Conservation (phyloP, 179 eudicot genomes). For the Pouteria campechiana region DNA sequence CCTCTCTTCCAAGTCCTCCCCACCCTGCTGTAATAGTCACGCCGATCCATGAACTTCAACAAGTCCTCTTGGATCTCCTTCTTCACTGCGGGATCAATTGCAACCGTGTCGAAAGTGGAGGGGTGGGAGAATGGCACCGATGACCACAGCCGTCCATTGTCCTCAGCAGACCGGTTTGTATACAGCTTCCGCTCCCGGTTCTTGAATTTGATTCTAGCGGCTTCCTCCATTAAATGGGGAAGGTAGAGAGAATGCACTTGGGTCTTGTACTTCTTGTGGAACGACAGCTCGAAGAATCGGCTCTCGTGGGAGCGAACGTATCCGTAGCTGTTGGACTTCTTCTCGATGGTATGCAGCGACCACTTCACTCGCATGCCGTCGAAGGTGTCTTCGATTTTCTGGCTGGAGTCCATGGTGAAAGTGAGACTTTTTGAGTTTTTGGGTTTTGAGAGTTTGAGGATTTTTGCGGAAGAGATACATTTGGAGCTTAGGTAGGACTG, state of each 20-base stretch:
- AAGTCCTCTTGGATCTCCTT: slow-evolving; percentile 47
- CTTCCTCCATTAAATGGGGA: slow-evolving; percentile 1
- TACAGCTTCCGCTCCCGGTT: slow-evolving; percentile 1
- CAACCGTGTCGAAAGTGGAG: slow-evolving; percentile 74
- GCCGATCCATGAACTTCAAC: slow-evolving; percentile 43
- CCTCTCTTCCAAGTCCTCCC: slow-evolving; percentile 52
- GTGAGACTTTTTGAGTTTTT: slow-evolving; percentile 14
- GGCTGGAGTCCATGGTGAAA: slow-evolving; percentile 4
- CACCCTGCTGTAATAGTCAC: slow-evolving; percentile 51
- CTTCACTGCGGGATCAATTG: slow-evolving; percentile 63
- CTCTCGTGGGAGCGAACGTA: background rate
- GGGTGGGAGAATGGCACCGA: slow-evolving; percentile 96
- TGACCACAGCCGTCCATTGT: slow-evolving; percentile 77
- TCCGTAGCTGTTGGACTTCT: background rate
- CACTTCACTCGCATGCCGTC: slow-evolving; percentile 12
- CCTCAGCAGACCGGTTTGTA: too few relatives aligned
- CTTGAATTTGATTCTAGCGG: background rate
- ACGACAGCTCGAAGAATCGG: slow-evolving; percentile 11
- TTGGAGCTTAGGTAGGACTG: slow-evolving; percentile 8
- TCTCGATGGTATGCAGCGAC: slow-evolving; percentile 4
- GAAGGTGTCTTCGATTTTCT: slow-evolving; percentile 9
- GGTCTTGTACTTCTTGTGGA: slow-evolving; percentile 14
- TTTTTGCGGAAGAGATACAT: background rate
- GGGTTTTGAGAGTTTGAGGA: slow-evolving; percentile 9
- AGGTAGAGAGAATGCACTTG: background rate